phyloP scores from a whole-genome alignment of 352 stramenopile genomes.

The Plasmopara muralis region DNA sequence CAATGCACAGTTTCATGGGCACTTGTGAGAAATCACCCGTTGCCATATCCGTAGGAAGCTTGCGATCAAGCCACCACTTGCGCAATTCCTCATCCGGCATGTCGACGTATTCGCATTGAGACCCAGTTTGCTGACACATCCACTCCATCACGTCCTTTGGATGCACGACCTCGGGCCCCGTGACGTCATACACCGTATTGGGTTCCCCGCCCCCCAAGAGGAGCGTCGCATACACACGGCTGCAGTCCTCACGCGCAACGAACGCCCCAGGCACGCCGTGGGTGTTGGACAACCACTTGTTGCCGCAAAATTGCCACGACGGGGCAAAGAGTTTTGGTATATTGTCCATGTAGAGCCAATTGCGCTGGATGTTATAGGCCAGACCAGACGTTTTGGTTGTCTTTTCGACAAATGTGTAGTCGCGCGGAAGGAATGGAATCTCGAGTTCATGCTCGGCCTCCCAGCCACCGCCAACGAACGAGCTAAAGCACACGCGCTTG shows the following conservation, averaged over 20 bases:
- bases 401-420: constrained; percentile 25
- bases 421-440: constrained; percentile 25
- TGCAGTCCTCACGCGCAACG: constrained; percentile 21
- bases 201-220: constrained; percentile 14
- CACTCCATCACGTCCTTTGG: constrained; percentile 22
- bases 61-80: constrained; percentile 11
- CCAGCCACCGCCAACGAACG: constrained; percentile 20
- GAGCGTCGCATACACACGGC: constrained; percentile 17
- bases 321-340: constrained; percentile 14
- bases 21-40: constrained; percentile 12
- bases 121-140: constrained; percentile 20
- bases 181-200: constrained; percentile 17
- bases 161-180: constrained; percentile 12
- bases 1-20: constrained; percentile 21
- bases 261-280: constrained; percentile 22
- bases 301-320: constrained; percentile 28
- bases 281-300: constrained; percentile 30
- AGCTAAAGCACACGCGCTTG: constrained; percentile 31
- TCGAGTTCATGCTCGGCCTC: constrained; percentile 14
- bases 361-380: constrained; percentile 34
- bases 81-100: constrained; percentile 27
- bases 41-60: constrained; percentile 13
- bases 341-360: constrained; percentile 34
- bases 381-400: constrained; percentile 16
- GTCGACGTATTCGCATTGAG: constrained; percentile 22